phyloP scores from a whole-genome alignment of 805 yeast species.

The Phaffomyces thermotolerans region DNA sequence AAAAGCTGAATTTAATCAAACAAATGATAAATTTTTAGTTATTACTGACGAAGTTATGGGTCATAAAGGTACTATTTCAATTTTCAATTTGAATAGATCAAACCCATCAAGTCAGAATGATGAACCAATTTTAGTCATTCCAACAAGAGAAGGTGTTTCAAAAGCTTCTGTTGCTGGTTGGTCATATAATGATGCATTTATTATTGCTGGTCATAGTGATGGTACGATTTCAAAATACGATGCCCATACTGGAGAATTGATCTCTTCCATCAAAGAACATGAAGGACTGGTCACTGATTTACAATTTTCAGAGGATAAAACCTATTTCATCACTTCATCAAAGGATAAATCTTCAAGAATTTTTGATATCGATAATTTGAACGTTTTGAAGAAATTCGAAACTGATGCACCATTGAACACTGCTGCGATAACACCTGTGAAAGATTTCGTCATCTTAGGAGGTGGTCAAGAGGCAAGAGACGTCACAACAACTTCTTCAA shows the following conservation, averaged over 20 bases:
- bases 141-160: slow-evolving; percentile 50
- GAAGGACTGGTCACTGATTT: slow-evolving; percentile 77
- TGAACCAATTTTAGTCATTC: slow-evolving; percentile 54
- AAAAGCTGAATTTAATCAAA: slow-evolving; percentile 79
- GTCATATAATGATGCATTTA: slow-evolving; percentile 66
- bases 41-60: slow-evolving; percentile 94
- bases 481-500: slow-evolving; percentile 92
- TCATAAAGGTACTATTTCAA: slow-evolving; percentile 63
- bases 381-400: slow-evolving; percentile 62
- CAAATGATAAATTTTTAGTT: slow-evolving; percentile 58
- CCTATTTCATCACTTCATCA: slow-evolving; percentile 88
- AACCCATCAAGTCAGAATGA: slow-evolving; percentile 37
- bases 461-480: slow-evolving; percentile 99
- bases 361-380: slow-evolving; percentile 69
- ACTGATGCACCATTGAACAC: slow-evolving; percentile 94
- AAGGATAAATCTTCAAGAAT: slow-evolving; percentile 83
- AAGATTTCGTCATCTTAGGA: slow-evolving; percentile 87
- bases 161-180: slow-evolving; percentile 82
- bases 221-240: slow-evolving; percentile 81
- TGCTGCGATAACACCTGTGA: slow-evolving; percentile 88
- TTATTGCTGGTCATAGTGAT: slow-evolving; percentile 83
- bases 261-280: slow-evolving; percentile 57
- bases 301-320: slow-evolving; percentile 79
- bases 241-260: slow-evolving; percentile 63
- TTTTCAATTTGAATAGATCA: slow-evolving; percentile 54